Evolutionary conservation across 495 filamentous ascomycete species (phyloP), one percentile per base, ranked within the genome.

Genomic region (Trichoderma asperelloides): DNA sequence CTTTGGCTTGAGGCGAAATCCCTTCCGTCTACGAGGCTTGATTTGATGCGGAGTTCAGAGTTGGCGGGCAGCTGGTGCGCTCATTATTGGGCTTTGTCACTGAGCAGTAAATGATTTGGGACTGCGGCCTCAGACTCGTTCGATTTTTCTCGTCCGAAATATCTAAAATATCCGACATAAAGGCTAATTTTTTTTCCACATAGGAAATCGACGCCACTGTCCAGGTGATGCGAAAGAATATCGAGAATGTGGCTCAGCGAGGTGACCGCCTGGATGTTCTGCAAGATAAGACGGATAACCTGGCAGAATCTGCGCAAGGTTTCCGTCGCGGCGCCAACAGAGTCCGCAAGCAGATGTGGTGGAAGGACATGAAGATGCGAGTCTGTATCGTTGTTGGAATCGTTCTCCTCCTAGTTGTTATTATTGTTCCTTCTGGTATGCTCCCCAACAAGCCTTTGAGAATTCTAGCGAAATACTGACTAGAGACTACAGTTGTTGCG

Each of bases 321-420:
- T 98, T 98, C 85, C 91, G 93, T 71, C 88, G 92, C 66, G 93
- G 95, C 68, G 95, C 95, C 73, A 98, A 97, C 80, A 85, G 91
- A 70, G 94, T 98, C 67, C 86, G 94, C 71, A 98, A 97, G 85
- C 82, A 92, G 75, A 96, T 97, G 82, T 84, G 83, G 83, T 85
- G 82, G 82, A 84, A 85, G 86, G 94, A 98, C 78, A 97, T 98
- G 92, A 97, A 96, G 85, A 99, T 98, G 95, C 88, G 94, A 73
- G 95, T 97, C 80, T 98, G 93, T 77, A 81, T 99, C 72, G 89
- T 92, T 68, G 83, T 88, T 66, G 94, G 91, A 68, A 89, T 98
- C 78, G 88, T 97, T 72, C 81, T 97, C 65, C 80, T 98, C 69
- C 83, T 98, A 67, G 80, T 96, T 66, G 86, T 98, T 74, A 97